phyloP scores from a whole-genome alignment of 177 flowering plant species.

The Vitis hybrid region DNA sequence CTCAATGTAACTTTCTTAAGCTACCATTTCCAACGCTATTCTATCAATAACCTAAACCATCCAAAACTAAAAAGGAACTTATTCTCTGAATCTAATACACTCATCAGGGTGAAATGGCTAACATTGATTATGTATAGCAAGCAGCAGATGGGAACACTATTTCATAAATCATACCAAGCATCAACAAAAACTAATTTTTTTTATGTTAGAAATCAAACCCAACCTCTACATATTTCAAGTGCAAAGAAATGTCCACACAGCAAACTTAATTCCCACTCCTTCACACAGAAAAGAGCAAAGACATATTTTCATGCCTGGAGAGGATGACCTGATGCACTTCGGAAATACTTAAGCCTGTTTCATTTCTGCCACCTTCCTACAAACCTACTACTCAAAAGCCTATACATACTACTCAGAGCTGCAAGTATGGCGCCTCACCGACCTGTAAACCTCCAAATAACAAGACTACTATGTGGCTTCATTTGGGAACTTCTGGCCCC shows the following conservation, averaged over 20 bases:
- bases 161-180: conserved; percentile 5
- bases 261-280: conserved; percentile 4
- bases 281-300: not conserved
- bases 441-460: conserved; percentile 1
- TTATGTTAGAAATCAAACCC: not conserved
- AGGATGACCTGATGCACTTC: not conserved
- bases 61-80: not conserved
- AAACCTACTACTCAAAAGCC: conserved; percentile 14
- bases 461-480: not conserved
- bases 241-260: conserved; percentile 7
- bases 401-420: conserved; percentile 18
- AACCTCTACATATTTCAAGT: not conserved
- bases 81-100: not conserved
- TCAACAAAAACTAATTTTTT: not conserved
- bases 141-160: conserved; percentile 1
- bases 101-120: not conserved
- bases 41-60: no score
- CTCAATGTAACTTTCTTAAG: no score
- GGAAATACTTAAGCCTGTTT: conserved; percentile 8
- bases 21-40: no score
- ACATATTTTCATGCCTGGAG: not conserved
- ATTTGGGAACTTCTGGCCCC: not conserved
- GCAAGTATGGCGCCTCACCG: not conserved
- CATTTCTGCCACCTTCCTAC: conserved; percentile 12
- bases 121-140: not conserved